Evolutionary conservation across 2,329 filamentous ascomycete species (phyloP), one percentile per base, ranked within the genome.

Genomic region (Aureobasidium sp.): DNA sequence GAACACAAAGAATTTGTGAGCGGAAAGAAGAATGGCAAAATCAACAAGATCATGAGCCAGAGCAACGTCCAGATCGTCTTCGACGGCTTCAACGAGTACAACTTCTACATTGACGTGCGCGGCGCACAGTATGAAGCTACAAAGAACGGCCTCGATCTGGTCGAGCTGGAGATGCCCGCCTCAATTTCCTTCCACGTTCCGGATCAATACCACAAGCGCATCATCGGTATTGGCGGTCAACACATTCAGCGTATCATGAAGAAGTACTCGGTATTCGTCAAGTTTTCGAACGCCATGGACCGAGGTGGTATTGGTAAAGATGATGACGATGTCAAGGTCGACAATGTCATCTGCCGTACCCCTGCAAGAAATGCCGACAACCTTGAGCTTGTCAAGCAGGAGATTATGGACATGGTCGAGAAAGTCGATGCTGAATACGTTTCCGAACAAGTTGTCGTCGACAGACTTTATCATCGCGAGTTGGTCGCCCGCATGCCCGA

Each of bases 231-330:
- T 70, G 94, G 94, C 64, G 94, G 94, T 11, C 93, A 97, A 74
- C 94, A 99, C 72, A 99, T 99, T 68, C 94, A 99, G 76, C 90
- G 93, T 61, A 97, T 99, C 79, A 99, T 99, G 94, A 97, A 99
- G 81, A 97, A 97, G 78, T 96, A 99, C 77, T 97, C 94, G 0
- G 94, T 99, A 68, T 99, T 99, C 70, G 94, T 99, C 78, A 99
- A 99, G 74, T 99, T 99, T 72, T 96, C 91, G 67, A 99, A 99
- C 70, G 94, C 94, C 17, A 97, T 97, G 92, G 94, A 99, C 73
- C 88, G 94, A 72, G 94, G 91, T 65, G 88, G 92, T 39, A 88
- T 95, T 75, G 90, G 91, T 67, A 92, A 95, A 68, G 92, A 97
- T 72, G 94, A 99, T 71, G 94, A 99, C 72, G 94, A 99, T 72